A percentile compares a stretch with the other conserved stretches of the same genome.
phyloP scores from a whole-genome alignment of 371 early-diverging fungal genomes.

The Conidiobolus incongruus region DNA sequence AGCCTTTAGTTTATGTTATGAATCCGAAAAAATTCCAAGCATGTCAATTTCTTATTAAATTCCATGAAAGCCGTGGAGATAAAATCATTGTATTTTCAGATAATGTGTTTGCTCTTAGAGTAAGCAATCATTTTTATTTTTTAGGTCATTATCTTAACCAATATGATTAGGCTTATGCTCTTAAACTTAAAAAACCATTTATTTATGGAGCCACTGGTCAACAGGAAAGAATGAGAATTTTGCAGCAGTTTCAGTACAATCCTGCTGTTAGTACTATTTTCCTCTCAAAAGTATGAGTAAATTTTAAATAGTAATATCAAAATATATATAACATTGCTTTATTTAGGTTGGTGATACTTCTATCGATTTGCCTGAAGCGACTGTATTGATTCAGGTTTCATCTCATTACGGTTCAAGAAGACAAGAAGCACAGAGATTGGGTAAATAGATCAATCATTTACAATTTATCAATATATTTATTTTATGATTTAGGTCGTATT shows the following conservation, averaged over 20 bases:
- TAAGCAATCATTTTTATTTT: too few relatives aligned
- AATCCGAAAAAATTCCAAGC: conserved; percentile 98
- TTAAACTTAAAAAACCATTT: conserved; percentile 72
- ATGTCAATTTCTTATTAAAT: conserved; percentile 92
- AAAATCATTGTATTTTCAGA: conserved; percentile 99
- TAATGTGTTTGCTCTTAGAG: conserved; percentile 88
- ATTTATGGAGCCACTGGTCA: conserved; percentile 96
- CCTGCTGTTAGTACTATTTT: conserved; percentile 91
- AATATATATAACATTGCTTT: too few relatives aligned
- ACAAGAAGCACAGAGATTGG: conserved; percentile 99
- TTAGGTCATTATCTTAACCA: too few relatives aligned
- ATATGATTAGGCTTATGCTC: too few relatives aligned
- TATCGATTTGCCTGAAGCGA: conserved; percentile 99
- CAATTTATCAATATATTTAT: not conserved
- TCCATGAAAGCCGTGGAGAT: conserved; percentile 94
- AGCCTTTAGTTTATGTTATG: conserved; percentile 85
- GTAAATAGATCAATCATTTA: conserved; percentile 9
- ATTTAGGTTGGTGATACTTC: conserved; percentile 98
- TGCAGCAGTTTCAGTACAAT: conserved; percentile 91
- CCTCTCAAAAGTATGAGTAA: conserved; percentile 92
- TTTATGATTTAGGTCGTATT: conserved; percentile 41
- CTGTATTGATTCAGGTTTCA: conserved; percentile 96
- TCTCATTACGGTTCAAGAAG: conserved; percentile 98
- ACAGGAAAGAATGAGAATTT: conserved; percentile 86
- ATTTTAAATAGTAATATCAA: too few relatives aligned